Base-by-base conservation (phyloP, 2,329 filamentous ascomycete species). In the Diaporthe helianthi region DNA sequence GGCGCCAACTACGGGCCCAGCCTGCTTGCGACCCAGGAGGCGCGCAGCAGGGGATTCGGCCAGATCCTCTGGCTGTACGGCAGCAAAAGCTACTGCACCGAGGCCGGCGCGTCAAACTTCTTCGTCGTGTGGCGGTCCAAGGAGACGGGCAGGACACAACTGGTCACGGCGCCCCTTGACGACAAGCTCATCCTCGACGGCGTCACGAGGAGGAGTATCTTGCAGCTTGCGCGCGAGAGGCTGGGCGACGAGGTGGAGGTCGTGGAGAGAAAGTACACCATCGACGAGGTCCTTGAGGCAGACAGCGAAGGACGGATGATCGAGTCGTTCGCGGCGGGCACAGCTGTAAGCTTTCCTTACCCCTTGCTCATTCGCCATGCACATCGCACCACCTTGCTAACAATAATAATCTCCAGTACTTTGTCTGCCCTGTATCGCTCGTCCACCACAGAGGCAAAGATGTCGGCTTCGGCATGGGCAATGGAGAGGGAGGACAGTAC, bases 51-150 rank as follows among this genome's bases (percentile, higher is more conserved):
- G 49, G 94, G 95, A 0, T 98, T 89, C 80, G 88, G 95, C 77
- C 95, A 98, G 85, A 91, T 98, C 68, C 86, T 98, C n/a, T 98
- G 94, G 94, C 86, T 98, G 63, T 96, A 97, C 76, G 93, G 93
- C 1, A 80, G 87, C 49, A 86, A 95, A 74, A 88, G 87, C 65
- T 88, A 89, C 77, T 94, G 97, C 72, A 98, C 94, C 2, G 94
- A 98, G 83, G 94, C 94, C 2, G 94, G 94, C 5, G 94, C 93
- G 15, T 93, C 89, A 76, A 98, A 98, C 82, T 97, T 97, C 82
- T 97, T 98, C 76, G 84, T 97, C 9, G 83, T 97, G 15, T 94
- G 92, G 92, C 86, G 85, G 77, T 87, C 85, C 55, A 87, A 85
- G 77, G 86, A 90, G 74, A 80, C 79, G 0, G 89, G 87, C 9